phyloP scores from a whole-genome alignment of 441 rosid genomes.

The Syzygium syzygioides region DNA sequence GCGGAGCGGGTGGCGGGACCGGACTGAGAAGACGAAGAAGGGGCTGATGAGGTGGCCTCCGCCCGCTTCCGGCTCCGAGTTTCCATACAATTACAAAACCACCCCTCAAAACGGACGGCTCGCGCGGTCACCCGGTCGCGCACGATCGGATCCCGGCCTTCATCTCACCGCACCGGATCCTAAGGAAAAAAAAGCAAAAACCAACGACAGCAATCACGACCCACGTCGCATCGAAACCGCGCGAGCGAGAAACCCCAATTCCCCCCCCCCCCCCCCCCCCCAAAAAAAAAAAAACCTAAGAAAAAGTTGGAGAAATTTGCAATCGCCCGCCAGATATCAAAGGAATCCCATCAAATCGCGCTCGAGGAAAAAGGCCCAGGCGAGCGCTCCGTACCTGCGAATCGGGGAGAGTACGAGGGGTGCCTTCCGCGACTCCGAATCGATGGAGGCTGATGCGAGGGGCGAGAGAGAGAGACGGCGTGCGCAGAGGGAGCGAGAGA shows the following conservation, averaged over 20 bases:
- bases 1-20: conserved; percentile 74
- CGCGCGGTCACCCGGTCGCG: conserved; percentile 18
- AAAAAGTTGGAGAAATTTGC: conserved; percentile 4
- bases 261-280: not conserved
- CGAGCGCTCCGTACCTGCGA: not conserved
- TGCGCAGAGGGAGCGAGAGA: not conserved
- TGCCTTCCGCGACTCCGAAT: not conserved
- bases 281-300: not conserved
- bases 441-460: not conserved
- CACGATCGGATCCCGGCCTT: not conserved
- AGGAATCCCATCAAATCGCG: not conserved
- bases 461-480: not conserved
- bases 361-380: not conserved
- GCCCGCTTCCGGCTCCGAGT: conserved; percentile 99
- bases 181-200: not conserved
- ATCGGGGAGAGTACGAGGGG: not conserved
- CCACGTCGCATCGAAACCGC: not conserved
- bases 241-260: not conserved
- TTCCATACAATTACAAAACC: conserved; percentile 92
- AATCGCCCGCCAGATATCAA: not conserved
- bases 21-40: conserved; percentile 62
- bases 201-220: not conserved
- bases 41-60: conserved; percentile 99
- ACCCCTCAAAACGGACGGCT: conserved; percentile 32
- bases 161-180: conserved; percentile 12